Evolutionary conservation across 1,284 basidiomycete species (phyloP), one percentile per base, ranked within the genome.

Genomic region (Puccinia brachypodii): DNA sequence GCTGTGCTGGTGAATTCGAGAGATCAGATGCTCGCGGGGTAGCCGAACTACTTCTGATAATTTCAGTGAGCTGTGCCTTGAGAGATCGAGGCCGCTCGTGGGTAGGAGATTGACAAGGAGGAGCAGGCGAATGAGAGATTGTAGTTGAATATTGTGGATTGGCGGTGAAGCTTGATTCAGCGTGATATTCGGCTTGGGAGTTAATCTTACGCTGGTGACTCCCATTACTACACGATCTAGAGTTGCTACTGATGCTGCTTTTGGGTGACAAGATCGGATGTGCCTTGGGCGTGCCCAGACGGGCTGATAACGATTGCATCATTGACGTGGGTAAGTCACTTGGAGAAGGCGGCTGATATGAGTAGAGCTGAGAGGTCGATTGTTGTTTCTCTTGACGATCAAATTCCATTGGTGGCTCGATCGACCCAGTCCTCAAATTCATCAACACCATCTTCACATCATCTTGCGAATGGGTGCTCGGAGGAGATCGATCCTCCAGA

Each of bases 331-430:
- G 76, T 22, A 77, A 62, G 13, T 62, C 60, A 69, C 76, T 77
- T 1, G 76, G 76, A 14, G 76, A 77, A 19, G 76, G 76, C 36
- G 76, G 76, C 33, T 68, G 76, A 58, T 58, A 58, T 22, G 50
- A 38, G 16, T 71, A 47, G 1, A 56, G 53, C 6, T 9, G 66
- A 31, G 47, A 1, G 16, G 31, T 7, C 6, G 68, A 31, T 28
- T 40, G 31, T 9, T 44, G 28, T 1, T 50, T 38, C 16, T 58
- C 50, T 38, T 3, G 2, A 56, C 3, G 47, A 42, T 47, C 22
- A 3, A 33, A 40, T 9, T 58, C 33, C 14, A 25, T 14, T 14
- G 36, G 31, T 38, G 72, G 33, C 50, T 74, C 47, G 53, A 74
- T 22, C 9, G 72, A 40, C n/a, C 47, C 68, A 14, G 68, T 50